Evolutionary conservation across 495 filamentous ascomycete species (phyloP).

Genomic region (Chaetomium tenue): DNA sequence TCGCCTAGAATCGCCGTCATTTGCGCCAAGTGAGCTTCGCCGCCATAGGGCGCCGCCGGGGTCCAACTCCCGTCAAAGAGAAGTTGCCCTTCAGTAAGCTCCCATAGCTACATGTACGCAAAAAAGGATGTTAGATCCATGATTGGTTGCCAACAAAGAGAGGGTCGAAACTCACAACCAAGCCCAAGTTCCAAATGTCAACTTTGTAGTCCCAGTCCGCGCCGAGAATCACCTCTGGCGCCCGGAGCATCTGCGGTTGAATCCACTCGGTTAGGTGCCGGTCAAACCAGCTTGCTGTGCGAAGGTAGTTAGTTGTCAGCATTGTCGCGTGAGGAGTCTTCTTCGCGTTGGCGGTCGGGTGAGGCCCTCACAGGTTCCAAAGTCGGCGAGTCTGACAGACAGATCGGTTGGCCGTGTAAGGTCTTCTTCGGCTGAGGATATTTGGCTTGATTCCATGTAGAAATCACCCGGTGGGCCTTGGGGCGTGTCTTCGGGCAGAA

Average conservation of each 20-base stretch:
- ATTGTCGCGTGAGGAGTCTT: too few species aligned
- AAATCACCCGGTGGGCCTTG: slow-evolving; percentile 19
- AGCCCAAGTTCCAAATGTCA: slow-evolving; percentile 52
- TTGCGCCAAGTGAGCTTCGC: slow-evolving; percentile 13
- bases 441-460: slow-evolving; percentile 23
- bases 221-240: slow-evolving; percentile 49
- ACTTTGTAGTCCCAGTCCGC: slow-evolving; percentile 41
- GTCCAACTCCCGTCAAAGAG: slow-evolving; percentile 20
- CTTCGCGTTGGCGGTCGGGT: too few species aligned
- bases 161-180: slow-evolving; percentile 31
- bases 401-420: too few species aligned
- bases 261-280: slow-evolving; percentile 38
- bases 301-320: too few species aligned
- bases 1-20: not conserved
- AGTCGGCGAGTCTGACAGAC: too few species aligned
- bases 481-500: slow-evolving; percentile 6
- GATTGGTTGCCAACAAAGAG: too few species aligned
- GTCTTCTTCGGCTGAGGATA: slow-evolving; percentile 11
- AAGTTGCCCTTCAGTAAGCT: slow-evolving; percentile 18
- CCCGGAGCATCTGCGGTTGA: slow-evolving; percentile 45
- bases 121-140: too few species aligned
- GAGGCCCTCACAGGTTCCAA: too few species aligned
- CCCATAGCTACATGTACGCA: slow-evolving; percentile 23
- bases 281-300: slow-evolving; percentile 20
- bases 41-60: slow-evolving; percentile 10